A percentile compares a stretch with the other conserved stretches of the same genome.
These are phyloP conservation scores for Xylaria curta DNA, from an alignment of 495 filamentous ascomycete species.

Conservation along the genomic window DNA sequence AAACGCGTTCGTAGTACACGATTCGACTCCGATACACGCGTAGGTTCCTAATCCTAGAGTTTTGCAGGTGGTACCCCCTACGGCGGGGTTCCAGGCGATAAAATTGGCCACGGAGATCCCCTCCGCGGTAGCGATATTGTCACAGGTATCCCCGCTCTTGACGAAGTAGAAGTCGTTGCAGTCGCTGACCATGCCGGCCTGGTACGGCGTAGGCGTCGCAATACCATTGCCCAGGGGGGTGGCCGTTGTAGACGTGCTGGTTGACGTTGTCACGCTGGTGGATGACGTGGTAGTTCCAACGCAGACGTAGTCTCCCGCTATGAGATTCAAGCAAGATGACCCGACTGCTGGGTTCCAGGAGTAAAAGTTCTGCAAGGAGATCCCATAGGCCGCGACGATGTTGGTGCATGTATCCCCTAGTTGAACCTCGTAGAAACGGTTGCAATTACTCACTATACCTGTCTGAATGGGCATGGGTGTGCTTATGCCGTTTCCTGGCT, in stretches of 20 bases:
- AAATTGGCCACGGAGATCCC: constrained; percentile 40
- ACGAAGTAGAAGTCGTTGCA: constrained; percentile 52
- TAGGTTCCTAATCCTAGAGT: constrained; percentile 36
- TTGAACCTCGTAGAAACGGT: not conserved
- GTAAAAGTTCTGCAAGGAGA: not conserved
- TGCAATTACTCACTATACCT: constrained; percentile 21
- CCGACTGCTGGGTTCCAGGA: not conserved
- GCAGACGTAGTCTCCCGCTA: not conserved
- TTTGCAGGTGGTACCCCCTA: constrained; percentile 28
- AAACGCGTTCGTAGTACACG: constrained; percentile 4
- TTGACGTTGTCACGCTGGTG: no score
- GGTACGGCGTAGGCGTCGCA: constrained; percentile 37
- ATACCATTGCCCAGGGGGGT: constrained; percentile 30
- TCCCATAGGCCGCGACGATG: not conserved
- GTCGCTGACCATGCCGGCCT: constrained; percentile 43
- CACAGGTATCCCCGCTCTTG: constrained; percentile 49
- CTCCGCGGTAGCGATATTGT: constrained; percentile 40
- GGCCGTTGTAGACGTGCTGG: not conserved
- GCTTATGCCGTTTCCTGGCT: not conserved
- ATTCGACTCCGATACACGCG: constrained; percentile 29
- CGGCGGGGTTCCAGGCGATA: constrained; percentile 47
- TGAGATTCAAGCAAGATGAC: not conserved
- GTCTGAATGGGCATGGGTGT: constrained; percentile 35
- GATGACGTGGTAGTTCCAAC: not conserved
- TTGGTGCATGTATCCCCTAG: not conserved